A percentile compares a stretch with the other conserved stretches of the same genome.
Conservation (phyloP, 768 basidiomycete genomes). For the Tricholoma matsutake region DNA sequence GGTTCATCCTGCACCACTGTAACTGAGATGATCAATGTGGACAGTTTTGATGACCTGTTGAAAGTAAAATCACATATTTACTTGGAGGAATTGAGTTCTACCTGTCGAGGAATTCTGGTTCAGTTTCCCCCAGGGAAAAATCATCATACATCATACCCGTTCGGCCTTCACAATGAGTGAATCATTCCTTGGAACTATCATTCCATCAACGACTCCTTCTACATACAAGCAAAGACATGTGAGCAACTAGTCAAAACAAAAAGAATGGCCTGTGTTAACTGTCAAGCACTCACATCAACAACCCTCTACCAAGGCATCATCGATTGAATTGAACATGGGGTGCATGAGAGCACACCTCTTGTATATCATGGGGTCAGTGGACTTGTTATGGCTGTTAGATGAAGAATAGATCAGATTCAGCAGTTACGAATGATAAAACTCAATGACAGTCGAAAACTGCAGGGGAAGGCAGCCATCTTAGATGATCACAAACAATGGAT, state of each 20-base stretch:
- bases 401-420: constrained; percentile 3
- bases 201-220: neutral
- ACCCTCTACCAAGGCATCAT: neutral
- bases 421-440: too few relatives aligned
- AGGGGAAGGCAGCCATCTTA: too few relatives aligned
- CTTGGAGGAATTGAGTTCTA: neutral
- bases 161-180: too few relatives aligned
- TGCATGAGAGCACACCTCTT: constrained; percentile 2
- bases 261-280: neutral
- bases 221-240: neutral
- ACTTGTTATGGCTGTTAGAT: neutral
- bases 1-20: neutral
- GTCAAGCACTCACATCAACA: neutral
- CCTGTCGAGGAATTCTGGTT: too few relatives aligned
- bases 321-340: neutral
- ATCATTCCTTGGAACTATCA: neutral
- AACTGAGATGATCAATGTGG: neutral
- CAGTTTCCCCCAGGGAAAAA: too few relatives aligned
- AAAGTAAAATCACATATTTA: neutral
- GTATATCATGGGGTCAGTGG: too few relatives aligned
- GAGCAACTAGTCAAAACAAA: neutral
- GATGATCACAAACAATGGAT: too few relatives aligned
- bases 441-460: too few relatives aligned
- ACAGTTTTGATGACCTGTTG: neutral
- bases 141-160: too few relatives aligned